These are phyloP conservation scores for Hemileia vastatrix DNA, from an alignment of 1,284 basidiomycete genomes.

Conservation along the genomic window DNA sequence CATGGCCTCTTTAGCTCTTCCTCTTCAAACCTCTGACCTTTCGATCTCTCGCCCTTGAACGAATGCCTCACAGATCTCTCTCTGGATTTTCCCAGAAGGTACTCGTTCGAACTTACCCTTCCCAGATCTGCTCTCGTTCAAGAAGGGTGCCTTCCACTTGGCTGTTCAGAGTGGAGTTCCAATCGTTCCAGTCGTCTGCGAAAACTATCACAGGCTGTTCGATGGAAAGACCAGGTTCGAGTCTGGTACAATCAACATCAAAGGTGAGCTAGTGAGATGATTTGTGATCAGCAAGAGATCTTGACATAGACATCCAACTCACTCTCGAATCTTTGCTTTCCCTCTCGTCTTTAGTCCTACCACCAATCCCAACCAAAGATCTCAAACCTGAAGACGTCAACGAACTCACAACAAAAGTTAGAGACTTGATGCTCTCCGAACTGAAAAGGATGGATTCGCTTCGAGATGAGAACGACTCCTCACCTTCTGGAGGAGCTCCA, in stretches of 20 bases:
- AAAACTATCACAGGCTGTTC: slow-evolving; percentile 75
- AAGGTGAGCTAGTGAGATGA: slow-evolving; percentile 54
- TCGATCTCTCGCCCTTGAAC: slow-evolving; percentile 4
- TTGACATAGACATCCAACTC: slow-evolving; percentile 21
- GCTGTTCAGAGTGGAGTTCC: slow-evolving; percentile 67
- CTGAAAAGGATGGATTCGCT: slow-evolving; percentile 44
- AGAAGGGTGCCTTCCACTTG: slow-evolving; percentile 96
- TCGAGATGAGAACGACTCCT: not conserved
- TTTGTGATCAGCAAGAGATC: not conserved
- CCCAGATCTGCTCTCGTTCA: slow-evolving; percentile 70
- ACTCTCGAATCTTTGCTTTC: slow-evolving; percentile 10
- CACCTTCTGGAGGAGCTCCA: not conserved
- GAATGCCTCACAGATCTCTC: slow-evolving; percentile 51
- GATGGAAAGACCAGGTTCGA: slow-evolving; percentile 75
- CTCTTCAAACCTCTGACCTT: not conserved
- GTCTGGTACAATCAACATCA: slow-evolving; percentile 64
- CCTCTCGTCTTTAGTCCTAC: slow-evolving; percentile 53
- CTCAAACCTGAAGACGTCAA: slow-evolving; percentile 58
- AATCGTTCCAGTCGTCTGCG: slow-evolving; percentile 80
- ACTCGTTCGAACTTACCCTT: slow-evolving; percentile 64
- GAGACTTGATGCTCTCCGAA: slow-evolving; percentile 60
- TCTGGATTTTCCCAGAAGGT: slow-evolving; percentile 89
- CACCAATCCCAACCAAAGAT: slow-evolving; percentile 62
- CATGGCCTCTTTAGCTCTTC: not conserved
- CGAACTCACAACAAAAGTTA: slow-evolving; percentile 56